Conservation (phyloP, 305 asterid species). For the Fraxinus sp. region DNA sequence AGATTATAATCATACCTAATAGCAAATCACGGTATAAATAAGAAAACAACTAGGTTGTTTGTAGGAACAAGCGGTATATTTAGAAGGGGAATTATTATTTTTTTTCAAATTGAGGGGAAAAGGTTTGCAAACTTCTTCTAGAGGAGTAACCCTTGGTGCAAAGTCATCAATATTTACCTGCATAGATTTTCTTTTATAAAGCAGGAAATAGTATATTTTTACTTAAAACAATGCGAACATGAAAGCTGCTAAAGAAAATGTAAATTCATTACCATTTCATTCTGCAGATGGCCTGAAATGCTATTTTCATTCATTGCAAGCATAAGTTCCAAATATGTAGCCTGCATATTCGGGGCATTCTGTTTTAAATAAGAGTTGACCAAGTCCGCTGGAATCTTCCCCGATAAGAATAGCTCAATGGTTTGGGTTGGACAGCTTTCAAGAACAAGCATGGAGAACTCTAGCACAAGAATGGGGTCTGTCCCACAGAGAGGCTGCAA, state of each 20-base stretch:
- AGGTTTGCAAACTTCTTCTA: conserved; percentile 9
- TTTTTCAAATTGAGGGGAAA: background rate
- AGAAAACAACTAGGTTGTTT: conserved; percentile 12
- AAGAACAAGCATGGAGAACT: conserved; percentile 89
- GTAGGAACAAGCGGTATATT: conserved; percentile 10
- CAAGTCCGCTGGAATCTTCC: conserved; percentile 93
- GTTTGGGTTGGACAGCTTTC: conserved; percentile 94
- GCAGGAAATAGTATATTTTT: background rate
- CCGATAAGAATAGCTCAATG: conserved; percentile 88
- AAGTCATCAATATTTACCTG: background rate
- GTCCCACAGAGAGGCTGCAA: conserved; percentile 88
- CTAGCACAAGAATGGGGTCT: conserved; percentile 95
- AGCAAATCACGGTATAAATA: background rate
- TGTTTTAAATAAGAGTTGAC: conserved; percentile 91
- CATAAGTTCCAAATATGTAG: conserved; percentile 92
- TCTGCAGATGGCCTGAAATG: conserved; percentile 90
- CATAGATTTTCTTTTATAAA: background rate
- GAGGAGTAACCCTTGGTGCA: conserved; percentile 14
- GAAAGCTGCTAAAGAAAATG: conserved; percentile 20
- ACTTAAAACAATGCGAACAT: conserved; percentile 11
- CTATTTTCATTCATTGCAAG: conserved; percentile 84
- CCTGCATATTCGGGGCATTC: conserved; percentile 96
- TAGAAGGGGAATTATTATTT: background rate
- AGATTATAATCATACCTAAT: conserved; percentile 1
- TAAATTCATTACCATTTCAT: conserved; percentile 80